Percentiles rank a stretch among this genome's conserved stretches.
These are phyloP conservation scores for Vitis rotundifolia DNA, from an alignment of 164 flowering plant genomes.

Conservation along the genomic window DNA sequence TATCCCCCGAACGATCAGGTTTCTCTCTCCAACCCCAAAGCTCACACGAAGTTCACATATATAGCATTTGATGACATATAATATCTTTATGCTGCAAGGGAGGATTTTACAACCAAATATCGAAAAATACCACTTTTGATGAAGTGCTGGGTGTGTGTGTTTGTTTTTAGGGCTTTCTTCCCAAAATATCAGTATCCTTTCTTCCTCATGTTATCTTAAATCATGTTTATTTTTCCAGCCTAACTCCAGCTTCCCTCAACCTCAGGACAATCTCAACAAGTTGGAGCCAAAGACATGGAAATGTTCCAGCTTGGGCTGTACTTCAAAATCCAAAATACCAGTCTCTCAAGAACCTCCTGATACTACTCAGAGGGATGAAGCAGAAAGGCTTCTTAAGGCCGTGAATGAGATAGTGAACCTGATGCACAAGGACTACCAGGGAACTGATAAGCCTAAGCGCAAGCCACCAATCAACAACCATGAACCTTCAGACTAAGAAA, in stretches of 20 bases:
- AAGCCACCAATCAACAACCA: constrained; percentile 54
- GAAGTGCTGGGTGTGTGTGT: no score
- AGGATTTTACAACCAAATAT: no score
- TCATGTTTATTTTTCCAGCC: neutral
- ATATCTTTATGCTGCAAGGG: no score
- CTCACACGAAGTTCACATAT: no score
- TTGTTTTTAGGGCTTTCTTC: no score
- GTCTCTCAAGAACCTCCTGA: neutral
- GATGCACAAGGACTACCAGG: constrained; percentile 49
- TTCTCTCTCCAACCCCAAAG: constrained; percentile 21
- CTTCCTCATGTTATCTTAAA: neutral
- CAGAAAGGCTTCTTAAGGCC: constrained; percentile 26
- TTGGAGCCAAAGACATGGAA: constrained; percentile 13
- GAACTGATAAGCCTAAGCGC: constrained; percentile 27
- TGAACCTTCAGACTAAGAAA: constrained; percentile 31
- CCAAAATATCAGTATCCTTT: constrained; percentile 1
- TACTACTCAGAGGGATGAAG: constrained; percentile 11
- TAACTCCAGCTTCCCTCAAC: neutral
- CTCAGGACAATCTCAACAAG: constrained; percentile 8
- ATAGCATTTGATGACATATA: no score
- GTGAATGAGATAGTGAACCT: constrained; percentile 40
- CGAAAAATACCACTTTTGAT: no score
- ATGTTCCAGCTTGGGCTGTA: constrained; percentile 6
- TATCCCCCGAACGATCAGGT: constrained; percentile 26
- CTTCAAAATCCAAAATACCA: constrained; percentile 8